A percentile compares a stretch with the other conserved stretches of the same genome.
phyloP scores from a whole-genome alignment of 345 rosid species.

The Draba incana region DNA sequence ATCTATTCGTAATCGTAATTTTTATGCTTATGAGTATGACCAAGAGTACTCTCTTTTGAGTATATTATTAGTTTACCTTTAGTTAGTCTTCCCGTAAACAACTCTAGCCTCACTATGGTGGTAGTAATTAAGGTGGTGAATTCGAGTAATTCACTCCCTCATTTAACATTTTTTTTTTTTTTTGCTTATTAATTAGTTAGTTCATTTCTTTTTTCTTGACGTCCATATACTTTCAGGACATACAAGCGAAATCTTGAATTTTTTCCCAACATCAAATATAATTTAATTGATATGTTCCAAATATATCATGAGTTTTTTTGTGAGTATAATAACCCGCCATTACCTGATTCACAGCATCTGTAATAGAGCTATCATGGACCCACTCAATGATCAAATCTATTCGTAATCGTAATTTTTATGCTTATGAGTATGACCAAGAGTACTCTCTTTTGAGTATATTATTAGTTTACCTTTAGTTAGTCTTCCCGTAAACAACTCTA shows the following conservation, averaged over 20 bases:
- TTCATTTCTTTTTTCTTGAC: too few relatives aligned
- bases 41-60: slow-evolving; percentile 18
- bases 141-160: too few relatives aligned
- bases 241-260: too few relatives aligned
- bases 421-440: not conserved
- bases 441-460: slow-evolving; percentile 18
- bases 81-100: slow-evolving; percentile 10
- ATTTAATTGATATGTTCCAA: too few relatives aligned
- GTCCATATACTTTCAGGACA: too few relatives aligned
- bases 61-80: slow-evolving; percentile 7
- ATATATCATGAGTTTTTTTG: too few relatives aligned
- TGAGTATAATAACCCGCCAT: slow-evolving; percentile 5
- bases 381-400: slow-evolving; percentile 17
- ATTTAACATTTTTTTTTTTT: too few relatives aligned
- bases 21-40: not conserved
- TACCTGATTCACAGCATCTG: slow-evolving; percentile 30
- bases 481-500: slow-evolving; percentile 2
- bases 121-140: too few relatives aligned
- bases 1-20: slow-evolving; percentile 4
- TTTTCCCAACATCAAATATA: too few relatives aligned
- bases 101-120: slow-evolving; percentile 4
- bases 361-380: slow-evolving; percentile 25
- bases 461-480: slow-evolving; percentile 8
- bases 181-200: too few relatives aligned
- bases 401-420: not conserved